Percentiles rank a stretch among this genome's conserved stretches.
Evolutionary conservation across 2,329 filamentous ascomycete genomes (phyloP).

Genomic region (Xylaria digitata): DNA sequence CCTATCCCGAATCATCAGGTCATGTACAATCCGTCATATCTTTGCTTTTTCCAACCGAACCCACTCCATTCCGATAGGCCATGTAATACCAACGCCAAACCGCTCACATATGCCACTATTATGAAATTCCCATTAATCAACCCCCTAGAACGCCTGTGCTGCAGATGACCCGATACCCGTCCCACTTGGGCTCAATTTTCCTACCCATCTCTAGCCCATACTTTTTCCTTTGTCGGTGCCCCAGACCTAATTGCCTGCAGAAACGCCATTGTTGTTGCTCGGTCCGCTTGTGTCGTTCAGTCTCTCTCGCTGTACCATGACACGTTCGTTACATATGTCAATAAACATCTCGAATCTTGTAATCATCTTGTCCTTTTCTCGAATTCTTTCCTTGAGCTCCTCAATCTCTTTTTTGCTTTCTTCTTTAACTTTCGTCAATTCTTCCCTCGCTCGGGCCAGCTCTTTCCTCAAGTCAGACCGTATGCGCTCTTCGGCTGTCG

Average conservation of each 20-base stretch:
- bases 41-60: constrained; percentile 32
- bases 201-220: constrained; percentile 30
- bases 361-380: constrained; percentile 72
- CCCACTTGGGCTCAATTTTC: constrained; percentile 31
- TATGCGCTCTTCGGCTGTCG: constrained; percentile 72
- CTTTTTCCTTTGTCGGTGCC: constrained; percentile 19
- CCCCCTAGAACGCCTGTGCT: constrained; percentile 47
- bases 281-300: constrained; percentile 53
- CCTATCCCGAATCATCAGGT: constrained; percentile 35
- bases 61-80: constrained; percentile 28
- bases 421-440: constrained; percentile 65
- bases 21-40: constrained; percentile 37
- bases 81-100: constrained; percentile 42
- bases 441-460: constrained; percentile 67
- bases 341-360: constrained; percentile 76
- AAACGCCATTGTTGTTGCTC: constrained; percentile 41
- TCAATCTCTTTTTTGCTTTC: constrained; percentile 69
- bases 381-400: constrained; percentile 67
- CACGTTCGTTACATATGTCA: constrained; percentile 74
- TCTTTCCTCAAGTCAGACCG: constrained; percentile 70
- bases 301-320: constrained; percentile 71
- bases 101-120: constrained; percentile 38
- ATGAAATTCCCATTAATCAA: constrained; percentile 41
- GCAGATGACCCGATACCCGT: constrained; percentile 33
- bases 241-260: constrained; percentile 37